These are phyloP conservation scores for Alternaria infectoria DNA, from an alignment of 2,329 filamentous ascomycete genomes.

Conservation along the genomic window DNA sequence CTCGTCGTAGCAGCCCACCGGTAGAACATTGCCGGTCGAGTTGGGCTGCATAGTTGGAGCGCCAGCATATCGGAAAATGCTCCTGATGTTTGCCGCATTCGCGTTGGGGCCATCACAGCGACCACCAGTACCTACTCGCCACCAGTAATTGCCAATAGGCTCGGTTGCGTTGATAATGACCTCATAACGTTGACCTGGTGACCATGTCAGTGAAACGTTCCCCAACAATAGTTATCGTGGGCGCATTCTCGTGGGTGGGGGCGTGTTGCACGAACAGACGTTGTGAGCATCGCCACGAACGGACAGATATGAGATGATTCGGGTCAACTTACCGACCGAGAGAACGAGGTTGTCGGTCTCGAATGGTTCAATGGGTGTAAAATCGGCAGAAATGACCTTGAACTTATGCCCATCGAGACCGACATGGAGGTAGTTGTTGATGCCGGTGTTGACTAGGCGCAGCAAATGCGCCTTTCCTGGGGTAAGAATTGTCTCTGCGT, in stretches of 20 bases:
- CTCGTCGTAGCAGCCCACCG: slow-evolving; percentile 52
- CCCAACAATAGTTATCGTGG: slow-evolving; percentile 3
- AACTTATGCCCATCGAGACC: slow-evolving; percentile 48
- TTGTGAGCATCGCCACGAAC: neutral
- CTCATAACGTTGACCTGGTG: slow-evolving; percentile 48
- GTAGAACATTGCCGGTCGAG: slow-evolving; percentile 40
- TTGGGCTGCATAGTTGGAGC: slow-evolving; percentile 35
- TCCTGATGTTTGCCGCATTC: slow-evolving; percentile 45
- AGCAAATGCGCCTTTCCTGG: slow-evolving; percentile 53
- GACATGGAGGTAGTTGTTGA: slow-evolving; percentile 33
- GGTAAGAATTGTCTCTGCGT: slow-evolving; percentile 42
- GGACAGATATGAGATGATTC: neutral
- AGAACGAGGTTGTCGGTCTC: slow-evolving; percentile 44
- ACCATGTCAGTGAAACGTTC: slow-evolving; percentile 28
- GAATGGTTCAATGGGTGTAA: slow-evolving; percentile 53
- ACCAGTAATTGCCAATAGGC: slow-evolving; percentile 42
- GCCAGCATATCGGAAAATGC: slow-evolving; percentile 52
- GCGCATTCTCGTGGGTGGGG: slow-evolving; percentile 14
- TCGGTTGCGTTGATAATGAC: slow-evolving; percentile 48
- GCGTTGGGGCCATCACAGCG: slow-evolving; percentile 44
- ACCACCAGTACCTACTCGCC: slow-evolving; percentile 44
- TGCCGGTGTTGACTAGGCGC: slow-evolving; percentile 51
- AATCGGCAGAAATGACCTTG: slow-evolving; percentile 53
- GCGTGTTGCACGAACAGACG: slow-evolving; percentile 6
- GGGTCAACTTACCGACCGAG: slow-evolving; percentile 41